Base-by-base conservation (phyloP, 768 basidiomycete genomes). In the Amanita jacksonii region DNA sequence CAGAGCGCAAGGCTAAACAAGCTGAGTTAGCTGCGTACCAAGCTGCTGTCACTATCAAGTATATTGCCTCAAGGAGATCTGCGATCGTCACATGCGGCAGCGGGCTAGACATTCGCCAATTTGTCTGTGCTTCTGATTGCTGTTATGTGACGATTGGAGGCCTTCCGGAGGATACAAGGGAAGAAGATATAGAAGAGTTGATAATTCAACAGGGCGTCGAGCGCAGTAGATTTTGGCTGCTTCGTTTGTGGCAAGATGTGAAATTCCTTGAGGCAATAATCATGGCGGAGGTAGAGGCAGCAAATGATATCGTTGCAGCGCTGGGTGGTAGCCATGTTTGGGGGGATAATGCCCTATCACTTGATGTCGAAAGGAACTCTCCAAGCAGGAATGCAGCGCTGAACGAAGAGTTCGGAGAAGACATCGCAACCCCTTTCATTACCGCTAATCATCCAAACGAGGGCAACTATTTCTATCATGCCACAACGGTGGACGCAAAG, bases 41-140 rank as follows among this genome's bases (percentile, higher is more conserved):
- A 23, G 75, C 73, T 4, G 51, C 61, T 3, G 62, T 61, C 37
- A 66, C 63, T 1, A 61, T 68, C 8, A 69, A 59, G 43, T 64
- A 64, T 38, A 49, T 73, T n/a, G 66, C 76, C 12, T 62, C 62
- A n/a, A 69, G 68, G 5, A 13, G 22, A 33, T 62, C 66, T n/a
- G 69, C 66, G 34, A 58, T 78, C 32, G 68, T 74, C 15, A 73
- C 73, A 2, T 77, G 63, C 32, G 62, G 62, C 22, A 68, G 73
- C 2, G 78, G 78, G 4, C 53, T 75, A 27, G 58, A 67, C n/a
- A 59, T 80, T 30, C 57, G 57, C 30, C 54, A 61, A 22, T 48
- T 76, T 23, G 54, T 74, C 20, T 62, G 69, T 13, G 76, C 74
- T 3, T 78, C 75, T 49, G 73, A 80, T 32, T 66, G 70, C 5